These are phyloP conservation scores for Rhypophila decipiens DNA, from an alignment of 495 filamentous ascomycete species.

Conservation along the genomic window DNA sequence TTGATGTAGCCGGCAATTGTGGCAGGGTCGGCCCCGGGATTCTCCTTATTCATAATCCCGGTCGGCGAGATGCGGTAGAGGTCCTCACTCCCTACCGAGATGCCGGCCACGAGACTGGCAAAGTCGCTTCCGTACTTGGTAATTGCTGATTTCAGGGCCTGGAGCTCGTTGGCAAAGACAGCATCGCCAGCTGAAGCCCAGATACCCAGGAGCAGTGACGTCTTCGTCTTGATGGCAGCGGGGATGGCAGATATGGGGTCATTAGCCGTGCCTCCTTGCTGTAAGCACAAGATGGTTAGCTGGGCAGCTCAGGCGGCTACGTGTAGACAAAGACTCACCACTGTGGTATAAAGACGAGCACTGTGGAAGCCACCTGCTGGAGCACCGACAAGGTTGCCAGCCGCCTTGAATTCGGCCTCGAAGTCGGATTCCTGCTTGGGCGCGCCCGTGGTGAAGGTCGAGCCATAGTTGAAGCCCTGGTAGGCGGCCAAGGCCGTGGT, in stretches of 20 bases:
- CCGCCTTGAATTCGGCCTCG: slow-evolving; percentile 61
- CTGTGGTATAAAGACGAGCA: slow-evolving; percentile 51
- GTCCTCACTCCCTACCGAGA: slow-evolving; percentile 88
- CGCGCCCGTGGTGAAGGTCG: slow-evolving; percentile 52
- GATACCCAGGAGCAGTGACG: slow-evolving; percentile 66
- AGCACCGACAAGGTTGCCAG: slow-evolving; percentile 62
- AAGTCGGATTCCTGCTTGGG: slow-evolving; percentile 61
- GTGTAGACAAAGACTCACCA: slow-evolving; percentile 23
- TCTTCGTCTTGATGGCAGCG: slow-evolving; percentile 68
- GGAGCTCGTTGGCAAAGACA: slow-evolving; percentile 61
- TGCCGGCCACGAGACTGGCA: slow-evolving; percentile 63
- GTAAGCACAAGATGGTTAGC: slow-evolving; percentile 3
- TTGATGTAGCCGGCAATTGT: slow-evolving; percentile 60
- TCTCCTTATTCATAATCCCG: slow-evolving; percentile 33
- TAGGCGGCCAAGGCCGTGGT: slow-evolving; percentile 28
- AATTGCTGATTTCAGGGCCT: slow-evolving; percentile 60
- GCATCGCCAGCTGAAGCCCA: slow-evolving; percentile 66
- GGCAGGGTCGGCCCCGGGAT: slow-evolving; percentile 49
- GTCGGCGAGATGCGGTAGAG: slow-evolving; percentile 72
- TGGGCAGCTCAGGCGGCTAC: not conserved
- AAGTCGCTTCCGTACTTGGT: slow-evolving; percentile 55
- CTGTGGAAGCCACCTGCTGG: slow-evolving; percentile 59
- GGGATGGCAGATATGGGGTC: slow-evolving; percentile 63
- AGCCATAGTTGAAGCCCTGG: slow-evolving; percentile 82
- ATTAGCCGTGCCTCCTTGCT: slow-evolving; percentile 49